Percentiles rank a stretch among this genome's conserved stretches.
These are phyloP conservation scores for Cyberlindnera sargentensis DNA, from an alignment of 805 yeast genomes.

Conservation along the genomic window DNA sequence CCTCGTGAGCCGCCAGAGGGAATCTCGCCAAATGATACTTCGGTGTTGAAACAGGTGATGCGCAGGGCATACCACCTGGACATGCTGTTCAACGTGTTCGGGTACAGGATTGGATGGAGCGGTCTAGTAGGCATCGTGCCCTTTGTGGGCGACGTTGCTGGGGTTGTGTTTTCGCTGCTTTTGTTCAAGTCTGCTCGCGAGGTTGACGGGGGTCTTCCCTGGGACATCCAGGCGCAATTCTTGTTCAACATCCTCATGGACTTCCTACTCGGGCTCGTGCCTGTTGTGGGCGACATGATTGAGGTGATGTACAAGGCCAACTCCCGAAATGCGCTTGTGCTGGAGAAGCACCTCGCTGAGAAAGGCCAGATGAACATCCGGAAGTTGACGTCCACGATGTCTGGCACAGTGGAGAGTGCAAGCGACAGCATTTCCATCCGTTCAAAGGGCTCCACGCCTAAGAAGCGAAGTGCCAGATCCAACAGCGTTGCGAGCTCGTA, in stretches of 20 bases:
- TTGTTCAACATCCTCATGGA: constrained; percentile 59
- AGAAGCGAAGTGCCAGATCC: neutral
- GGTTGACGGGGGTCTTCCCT: constrained; percentile 62
- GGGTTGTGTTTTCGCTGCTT: constrained; percentile 43
- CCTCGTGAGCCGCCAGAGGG: constrained; percentile 46
- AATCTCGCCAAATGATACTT: constrained; percentile 44
- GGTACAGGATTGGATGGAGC: constrained; percentile 63
- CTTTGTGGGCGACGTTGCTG: constrained; percentile 51
- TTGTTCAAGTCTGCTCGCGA: constrained; percentile 36
- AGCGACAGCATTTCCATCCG: neutral
- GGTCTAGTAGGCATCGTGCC: constrained; percentile 67
- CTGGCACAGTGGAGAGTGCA: neutral
- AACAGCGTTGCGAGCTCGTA: neutral
- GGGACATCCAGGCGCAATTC: constrained; percentile 45
- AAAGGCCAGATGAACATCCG: constrained; percentile 8
- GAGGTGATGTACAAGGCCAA: constrained; percentile 71
- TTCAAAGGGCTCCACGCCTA: neutral
- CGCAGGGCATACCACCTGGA: constrained; percentile 64
- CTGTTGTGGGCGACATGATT: constrained; percentile 67
- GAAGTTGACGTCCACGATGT: neutral
- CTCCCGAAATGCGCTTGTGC: constrained; percentile 59
- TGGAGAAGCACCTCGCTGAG: constrained; percentile 48
- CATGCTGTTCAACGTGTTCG: constrained; percentile 53
- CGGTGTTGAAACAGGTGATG: constrained; percentile 42
- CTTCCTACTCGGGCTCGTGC: constrained; percentile 63